Base-by-base conservation (phyloP, 352 stramenopile genomes). In the Phytophthora uliginosa region DNA sequence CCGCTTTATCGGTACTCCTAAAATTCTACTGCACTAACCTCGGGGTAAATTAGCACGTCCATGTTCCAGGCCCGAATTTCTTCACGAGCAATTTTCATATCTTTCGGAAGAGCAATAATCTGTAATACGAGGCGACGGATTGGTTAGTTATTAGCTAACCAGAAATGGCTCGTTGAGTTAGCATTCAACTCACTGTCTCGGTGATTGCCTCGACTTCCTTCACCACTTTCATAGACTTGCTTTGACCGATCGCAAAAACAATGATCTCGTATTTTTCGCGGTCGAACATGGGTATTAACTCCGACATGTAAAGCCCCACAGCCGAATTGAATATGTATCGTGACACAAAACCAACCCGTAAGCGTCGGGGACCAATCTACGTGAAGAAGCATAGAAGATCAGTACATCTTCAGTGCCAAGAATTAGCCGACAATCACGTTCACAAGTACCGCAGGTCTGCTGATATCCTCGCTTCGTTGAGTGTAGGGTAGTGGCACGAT, bases 11-110 rank as follows among this genome's bases (percentile, higher is more conserved):
- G 5, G 8, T 15, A 24, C 42, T 24, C 17, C 18, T 33, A 42
- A 48, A 2, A 60, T 17, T 31, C 15, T 5, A 63, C 4, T 9
- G 64, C 45, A 63, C 66, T 13, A 72, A 94, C 87, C 82, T 93
- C 85, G 55, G 87, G 85, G 48, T 86, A 95, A 34, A 95, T 79
- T 12, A 95, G 68, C 13, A 95, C 48, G 63, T 95, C 86, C n/a
- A 91, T 31, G 4, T 86, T 31, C 48, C 78, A 84, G 0, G 82
- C 73, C 0, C 53, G 66, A 66, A 95, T 88, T 62, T 92, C 82
- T 22, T 81, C 70, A 15, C 83, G 74, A 8, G 70, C 84, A 42
- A 81, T 61, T 7, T 63, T 53, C 7, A 91, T 20, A 56, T 93
- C 82, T 55, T 80, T 78, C 2, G 88, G 84, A 28, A 95, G 76